Percentiles rank a stretch among this genome's conserved stretches.
Conservation (phyloP, 176 grass and related monocot genomes). For the Tillandsia fasciculata region DNA sequence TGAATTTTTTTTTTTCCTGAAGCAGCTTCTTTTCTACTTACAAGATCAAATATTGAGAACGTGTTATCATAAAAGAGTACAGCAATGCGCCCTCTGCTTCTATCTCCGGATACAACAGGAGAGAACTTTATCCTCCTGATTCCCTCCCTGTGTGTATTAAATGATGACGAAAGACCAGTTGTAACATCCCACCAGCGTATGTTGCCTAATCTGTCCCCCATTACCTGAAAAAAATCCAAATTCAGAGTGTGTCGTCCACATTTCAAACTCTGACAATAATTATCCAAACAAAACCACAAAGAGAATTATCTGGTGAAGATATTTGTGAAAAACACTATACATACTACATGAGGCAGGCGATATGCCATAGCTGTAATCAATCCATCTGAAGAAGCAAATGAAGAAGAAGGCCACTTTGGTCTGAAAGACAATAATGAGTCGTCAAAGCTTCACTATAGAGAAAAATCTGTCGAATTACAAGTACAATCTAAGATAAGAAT, state of each 20-base stretch:
- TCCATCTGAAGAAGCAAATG: constrained; percentile 91
- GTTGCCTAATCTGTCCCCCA: constrained; percentile 92
- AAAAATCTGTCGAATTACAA: not conserved
- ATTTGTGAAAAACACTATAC: constrained; percentile 20
- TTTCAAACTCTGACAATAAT: not conserved
- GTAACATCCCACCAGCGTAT: constrained; percentile 99
- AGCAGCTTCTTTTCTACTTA: constrained; percentile 38
- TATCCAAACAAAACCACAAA: not conserved
- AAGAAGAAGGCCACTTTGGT: constrained; percentile 98
- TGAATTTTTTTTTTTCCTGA: not conserved
- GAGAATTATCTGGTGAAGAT: not conserved
- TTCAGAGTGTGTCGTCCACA: not conserved
- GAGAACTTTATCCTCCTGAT: constrained; percentile 98
- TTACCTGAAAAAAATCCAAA: constrained; percentile 54
- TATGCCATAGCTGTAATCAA: constrained; percentile 99
- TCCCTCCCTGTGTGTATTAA: constrained; percentile 96
- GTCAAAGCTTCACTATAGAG: not conserved
- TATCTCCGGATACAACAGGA: constrained; percentile 78
- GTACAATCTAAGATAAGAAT: not conserved
- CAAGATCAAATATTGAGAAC: constrained; percentile 99
- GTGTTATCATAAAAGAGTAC: constrained; percentile 96
- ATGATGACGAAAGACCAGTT: constrained; percentile 88
- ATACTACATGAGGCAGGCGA: constrained; percentile 93
- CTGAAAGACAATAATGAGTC: constrained; percentile 40
- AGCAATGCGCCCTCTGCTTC: constrained; percentile 83